A percentile compares a stretch with the other conserved stretches of the same genome.
Conservation (phyloP, 2,329 filamentous ascomycete species). For the Aspergillus neoniger region DNA sequence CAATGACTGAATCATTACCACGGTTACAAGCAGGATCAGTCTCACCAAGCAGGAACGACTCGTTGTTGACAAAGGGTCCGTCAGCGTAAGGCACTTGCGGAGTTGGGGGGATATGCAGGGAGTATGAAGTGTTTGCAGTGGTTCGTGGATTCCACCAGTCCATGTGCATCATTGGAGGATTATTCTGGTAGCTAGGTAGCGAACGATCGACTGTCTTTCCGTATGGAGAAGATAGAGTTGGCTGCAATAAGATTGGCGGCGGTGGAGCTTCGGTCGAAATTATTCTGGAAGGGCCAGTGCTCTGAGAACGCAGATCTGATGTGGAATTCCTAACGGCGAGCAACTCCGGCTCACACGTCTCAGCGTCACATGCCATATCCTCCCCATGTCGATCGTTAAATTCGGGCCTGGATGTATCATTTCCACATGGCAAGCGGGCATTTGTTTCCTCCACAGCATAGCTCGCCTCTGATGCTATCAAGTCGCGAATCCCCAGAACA, state of each 20-base stretch:
- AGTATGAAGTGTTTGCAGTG: background rate
- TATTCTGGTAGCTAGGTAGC: background rate
- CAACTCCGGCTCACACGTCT: background rate
- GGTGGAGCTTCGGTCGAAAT: background rate
- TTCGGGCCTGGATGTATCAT: background rate
- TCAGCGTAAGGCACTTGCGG: slow-evolving; percentile 21
- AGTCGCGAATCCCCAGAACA: background rate
- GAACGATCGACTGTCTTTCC: background rate
- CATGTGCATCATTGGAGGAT: background rate
- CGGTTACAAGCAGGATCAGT: background rate
- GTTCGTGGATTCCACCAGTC: background rate
- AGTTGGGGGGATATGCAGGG: background rate
- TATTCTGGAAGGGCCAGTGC: background rate
- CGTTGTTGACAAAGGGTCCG: slow-evolving; percentile 23
- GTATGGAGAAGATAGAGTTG: background rate
- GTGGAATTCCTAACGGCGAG: background rate
- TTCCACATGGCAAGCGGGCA: background rate
- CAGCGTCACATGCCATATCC: background rate
- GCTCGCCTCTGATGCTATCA: background rate
- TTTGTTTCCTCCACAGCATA: background rate
- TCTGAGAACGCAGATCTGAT: background rate
- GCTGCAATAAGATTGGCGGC: background rate
- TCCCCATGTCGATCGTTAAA: background rate
- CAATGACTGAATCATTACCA: background rate
- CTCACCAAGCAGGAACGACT: background rate